phyloP scores from a whole-genome alignment of 805 yeast genomes.

The Wickerhamomyces chaumierensis region DNA sequence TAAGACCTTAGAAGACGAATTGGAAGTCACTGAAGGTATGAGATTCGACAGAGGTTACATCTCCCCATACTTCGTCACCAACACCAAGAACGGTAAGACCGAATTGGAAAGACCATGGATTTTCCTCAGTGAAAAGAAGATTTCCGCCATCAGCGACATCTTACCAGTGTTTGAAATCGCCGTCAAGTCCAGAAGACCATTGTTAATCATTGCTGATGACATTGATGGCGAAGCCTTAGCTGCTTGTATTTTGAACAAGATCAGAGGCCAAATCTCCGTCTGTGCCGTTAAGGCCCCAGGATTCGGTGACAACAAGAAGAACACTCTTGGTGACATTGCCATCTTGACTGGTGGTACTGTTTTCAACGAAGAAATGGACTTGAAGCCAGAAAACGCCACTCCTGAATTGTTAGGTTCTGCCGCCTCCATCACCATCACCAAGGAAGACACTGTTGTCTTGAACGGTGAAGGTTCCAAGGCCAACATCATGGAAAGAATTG shows the following conservation, averaged over 20 bases:
- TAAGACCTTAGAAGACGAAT: slow-evolving; percentile 92
- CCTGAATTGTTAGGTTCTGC: slow-evolving; percentile 84
- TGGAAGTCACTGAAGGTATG: slow-evolving; percentile 98
- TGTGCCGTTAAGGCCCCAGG: slow-evolving; percentile 99
- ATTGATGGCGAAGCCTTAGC: slow-evolving; percentile 98
- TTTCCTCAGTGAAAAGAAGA: slow-evolving; percentile 81
- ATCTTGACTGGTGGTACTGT: slow-evolving; percentile 70
- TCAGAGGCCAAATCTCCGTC: slow-evolving; percentile 97
- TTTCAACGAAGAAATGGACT: slow-evolving; percentile 58
- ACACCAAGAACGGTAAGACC: slow-evolving; percentile 80
- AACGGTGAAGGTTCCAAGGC: slow-evolving; percentile 93
- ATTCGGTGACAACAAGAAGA: slow-evolving; percentile 97
- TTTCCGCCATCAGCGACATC: slow-evolving; percentile 77
- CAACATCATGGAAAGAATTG: slow-evolving; percentile 79
- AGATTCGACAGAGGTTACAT: slow-evolving; percentile 97
- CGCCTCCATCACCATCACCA: slow-evolving; percentile 87
- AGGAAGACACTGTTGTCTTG: slow-evolving; percentile 90
- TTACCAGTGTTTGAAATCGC: slow-evolving; percentile 91
- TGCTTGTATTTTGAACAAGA: slow-evolving; percentile 94
- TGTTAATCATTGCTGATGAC: slow-evolving; percentile 91
- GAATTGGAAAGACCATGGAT: slow-evolving; percentile 93
- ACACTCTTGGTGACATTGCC: slow-evolving; percentile 89
- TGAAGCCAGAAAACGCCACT: slow-evolving; percentile 94
- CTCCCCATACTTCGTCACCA: slow-evolving; percentile 93
- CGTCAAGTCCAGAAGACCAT: slow-evolving; percentile 89